Conservation (phyloP, 2,329 filamentous ascomycete genomes). For the Cladosporium sp. region DNA sequence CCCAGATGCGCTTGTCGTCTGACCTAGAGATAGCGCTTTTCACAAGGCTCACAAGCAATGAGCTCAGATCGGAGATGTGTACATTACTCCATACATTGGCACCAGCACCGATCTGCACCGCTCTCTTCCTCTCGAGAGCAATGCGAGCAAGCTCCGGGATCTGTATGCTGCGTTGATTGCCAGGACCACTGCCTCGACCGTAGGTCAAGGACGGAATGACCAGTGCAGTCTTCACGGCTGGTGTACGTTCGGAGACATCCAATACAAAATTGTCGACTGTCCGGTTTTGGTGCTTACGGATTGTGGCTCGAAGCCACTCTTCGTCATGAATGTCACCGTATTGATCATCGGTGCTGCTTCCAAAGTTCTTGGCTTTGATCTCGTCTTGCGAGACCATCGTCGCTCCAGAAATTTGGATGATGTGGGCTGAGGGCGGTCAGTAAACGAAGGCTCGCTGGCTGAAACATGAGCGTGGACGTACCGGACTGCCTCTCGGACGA, state of each 20-base stretch:
- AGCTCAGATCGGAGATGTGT: background rate
- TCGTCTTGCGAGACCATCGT: constrained; percentile 57
- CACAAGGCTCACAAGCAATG: background rate
- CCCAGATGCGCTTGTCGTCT: background rate
- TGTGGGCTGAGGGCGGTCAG: background rate
- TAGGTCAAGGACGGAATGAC: background rate
- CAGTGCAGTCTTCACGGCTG: constrained; percentile 46
- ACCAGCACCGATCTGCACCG: background rate
- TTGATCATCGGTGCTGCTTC: constrained; percentile 48
- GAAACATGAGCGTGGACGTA: background rate
- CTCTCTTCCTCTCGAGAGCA: background rate
- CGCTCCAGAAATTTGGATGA: constrained; percentile 56
- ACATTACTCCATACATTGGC: background rate
- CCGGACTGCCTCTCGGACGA: background rate
- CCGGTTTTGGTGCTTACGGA: constrained; percentile 52
- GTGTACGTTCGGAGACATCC: constrained; percentile 45
- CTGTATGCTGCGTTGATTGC: background rate
- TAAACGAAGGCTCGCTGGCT: no score
- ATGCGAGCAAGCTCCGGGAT: background rate
- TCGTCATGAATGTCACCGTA: constrained; percentile 61
- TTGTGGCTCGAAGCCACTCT: constrained; percentile 51
- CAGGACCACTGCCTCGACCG: background rate
- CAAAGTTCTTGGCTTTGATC: constrained; percentile 45
- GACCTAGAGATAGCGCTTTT: background rate
- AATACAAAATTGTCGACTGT: constrained; percentile 70